These are phyloP conservation scores for Botrytis galanthina DNA, from an alignment of 2,329 filamentous ascomycete genomes.

Conservation along the genomic window DNA sequence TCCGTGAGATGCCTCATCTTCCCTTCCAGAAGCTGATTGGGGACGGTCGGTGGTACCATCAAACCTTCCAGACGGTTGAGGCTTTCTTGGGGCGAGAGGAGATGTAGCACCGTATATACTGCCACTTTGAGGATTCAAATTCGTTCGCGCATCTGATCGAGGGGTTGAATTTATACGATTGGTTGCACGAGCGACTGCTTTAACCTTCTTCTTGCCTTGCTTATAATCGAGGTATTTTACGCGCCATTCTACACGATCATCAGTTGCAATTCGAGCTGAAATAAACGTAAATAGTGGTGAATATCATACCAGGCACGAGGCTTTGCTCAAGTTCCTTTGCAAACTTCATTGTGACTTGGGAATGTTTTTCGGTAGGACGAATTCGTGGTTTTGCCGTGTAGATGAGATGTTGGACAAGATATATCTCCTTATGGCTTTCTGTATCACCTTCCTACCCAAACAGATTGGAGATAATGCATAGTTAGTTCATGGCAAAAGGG, in stretches of 20 bases:
- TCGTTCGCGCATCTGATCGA: conserved; percentile 24
- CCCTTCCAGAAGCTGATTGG: conserved; percentile 21
- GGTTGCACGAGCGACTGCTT: conserved; percentile 73
- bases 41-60: neutral
- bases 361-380: neutral
- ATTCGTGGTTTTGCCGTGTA: neutral
- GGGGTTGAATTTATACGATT: conserved; percentile 58
- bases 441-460: neutral
- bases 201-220: conserved; percentile 90
- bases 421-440: neutral
- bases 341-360: conserved; percentile 54
- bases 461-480: neutral
- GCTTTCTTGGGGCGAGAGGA: conserved; percentile 21
- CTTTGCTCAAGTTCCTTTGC: conserved; percentile 81
- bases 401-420: neutral
- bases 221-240: conserved; percentile 95
- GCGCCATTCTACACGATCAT: conserved; percentile 68
- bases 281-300: neutral
- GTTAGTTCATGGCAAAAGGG: neutral
- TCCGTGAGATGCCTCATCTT: neutral
- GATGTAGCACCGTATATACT: conserved; percentile 33
- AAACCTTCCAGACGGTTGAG: neutral
- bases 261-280: conserved; percentile 1
- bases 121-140: conserved; percentile 20
- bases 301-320: conserved; percentile 68